Base-by-base conservation (phyloP, 2,329 filamentous ascomycete species). In the Remersonia thermophila region DNA sequence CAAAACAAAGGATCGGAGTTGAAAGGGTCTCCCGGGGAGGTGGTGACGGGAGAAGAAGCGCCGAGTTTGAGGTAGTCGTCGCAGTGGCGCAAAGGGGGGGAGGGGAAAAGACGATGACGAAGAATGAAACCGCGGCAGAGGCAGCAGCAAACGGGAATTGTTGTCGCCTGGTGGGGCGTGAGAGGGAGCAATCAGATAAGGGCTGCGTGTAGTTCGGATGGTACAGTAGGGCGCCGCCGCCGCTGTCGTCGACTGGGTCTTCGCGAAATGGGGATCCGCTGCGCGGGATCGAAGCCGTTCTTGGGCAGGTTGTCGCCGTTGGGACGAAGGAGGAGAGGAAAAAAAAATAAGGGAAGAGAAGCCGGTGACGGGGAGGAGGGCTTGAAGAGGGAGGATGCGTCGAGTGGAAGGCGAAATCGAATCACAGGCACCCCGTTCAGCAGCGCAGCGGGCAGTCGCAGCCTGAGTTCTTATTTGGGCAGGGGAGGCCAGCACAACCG, bases 151-250 rank as follows among this genome's bases (percentile, higher is more conserved):
- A 23, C 20, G 20, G 20, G n/a, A n/a, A 23, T 23, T 23, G 20
- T 23, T 23, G 20, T 23, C 20, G 20, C 20, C 20, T 23, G 20
- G 20, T 23, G 20, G 20, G 20, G 52, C 20, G 5, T 5, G 44
- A 41, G 52, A 47, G 42, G 57, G 55, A 47, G 48, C 50, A 41
- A 60, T 60, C 46, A 57, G 54, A 41, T 62, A 60, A 45, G 52
- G 20, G 20, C 9, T 5, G 9, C 20, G 20, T 23, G 20, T 23
- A 9, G 20, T 23, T 23, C 20, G n/a, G n/a, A n/a, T n/a, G n/a
- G n/a, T n/a, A n/a, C n/a, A n/a, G n/a, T n/a, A n/a, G n/a, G n/a
- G n/a, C n/a, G n/a, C n/a, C n/a, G n/a, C n/a, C n/a, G n/a, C n/a
- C n/a, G n/a, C n/a, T n/a, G n/a, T n/a, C n/a, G n/a, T n/a, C n/a